These are phyloP conservation scores for Thozetella sp. DNA, from an alignment of 495 filamentous ascomycete genomes.

Conservation along the genomic window DNA sequence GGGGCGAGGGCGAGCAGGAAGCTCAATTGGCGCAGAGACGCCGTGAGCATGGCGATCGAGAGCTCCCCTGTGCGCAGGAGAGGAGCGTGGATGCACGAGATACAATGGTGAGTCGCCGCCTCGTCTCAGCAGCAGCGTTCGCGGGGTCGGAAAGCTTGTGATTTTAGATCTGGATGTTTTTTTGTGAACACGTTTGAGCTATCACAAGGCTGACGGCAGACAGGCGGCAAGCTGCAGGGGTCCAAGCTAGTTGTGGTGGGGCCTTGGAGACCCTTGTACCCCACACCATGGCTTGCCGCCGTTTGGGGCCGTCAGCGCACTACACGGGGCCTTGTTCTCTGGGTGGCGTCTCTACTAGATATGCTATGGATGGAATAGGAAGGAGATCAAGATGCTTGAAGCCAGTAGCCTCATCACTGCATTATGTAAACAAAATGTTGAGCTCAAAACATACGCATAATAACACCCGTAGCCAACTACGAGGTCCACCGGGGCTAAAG, in stretches of 20 bases:
- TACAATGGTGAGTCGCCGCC: neutral
- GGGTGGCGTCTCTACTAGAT: too few relatives aligned
- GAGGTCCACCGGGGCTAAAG: too few relatives aligned
- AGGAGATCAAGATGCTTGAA: too few relatives aligned
- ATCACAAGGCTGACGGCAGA: slow-evolving; percentile 2
- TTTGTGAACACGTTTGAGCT: slow-evolving; percentile 4
- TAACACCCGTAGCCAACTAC: too few relatives aligned
- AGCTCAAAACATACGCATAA: too few relatives aligned
- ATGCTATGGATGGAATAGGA: too few relatives aligned
- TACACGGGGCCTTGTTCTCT: too few relatives aligned
- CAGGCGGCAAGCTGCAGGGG: slow-evolving; percentile 1
- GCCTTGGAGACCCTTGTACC: neutral
- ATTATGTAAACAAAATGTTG: too few relatives aligned
- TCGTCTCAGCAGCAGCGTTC: neutral
- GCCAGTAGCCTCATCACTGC: too few relatives aligned
- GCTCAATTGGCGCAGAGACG: slow-evolving; percentile 19
- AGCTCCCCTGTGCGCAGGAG: neutral
- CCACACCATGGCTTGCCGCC: neutral
- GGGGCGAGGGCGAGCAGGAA: slow-evolving; percentile 10
- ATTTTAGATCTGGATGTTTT: neutral
- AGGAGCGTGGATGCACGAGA: neutral
- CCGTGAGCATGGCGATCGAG: slow-evolving; percentile 11
- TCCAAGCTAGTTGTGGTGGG: neutral
- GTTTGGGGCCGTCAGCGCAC: too few relatives aligned
- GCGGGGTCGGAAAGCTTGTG: neutral